phyloP scores from a whole-genome alignment of 169 alveolate species.

The Perkinsus olseni region DNA sequence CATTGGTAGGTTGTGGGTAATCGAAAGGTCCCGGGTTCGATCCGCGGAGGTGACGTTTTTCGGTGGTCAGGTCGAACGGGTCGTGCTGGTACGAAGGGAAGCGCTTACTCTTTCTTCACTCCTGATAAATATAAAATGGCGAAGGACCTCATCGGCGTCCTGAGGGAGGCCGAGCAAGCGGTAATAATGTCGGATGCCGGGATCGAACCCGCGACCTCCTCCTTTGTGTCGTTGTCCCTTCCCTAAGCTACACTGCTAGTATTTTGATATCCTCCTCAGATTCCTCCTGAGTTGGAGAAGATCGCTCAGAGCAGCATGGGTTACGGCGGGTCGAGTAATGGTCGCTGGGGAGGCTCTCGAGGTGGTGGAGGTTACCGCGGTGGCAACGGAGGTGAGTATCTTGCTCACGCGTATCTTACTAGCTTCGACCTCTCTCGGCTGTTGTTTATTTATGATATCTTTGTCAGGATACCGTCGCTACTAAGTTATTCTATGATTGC shows the following conservation, averaged over 20 bases:
- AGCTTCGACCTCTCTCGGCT: too few species aligned
- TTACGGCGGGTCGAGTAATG: slow-evolving; percentile 24
- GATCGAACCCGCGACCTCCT: background rate
- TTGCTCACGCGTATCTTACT: background rate
- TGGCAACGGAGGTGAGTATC: slow-evolving; percentile 18
- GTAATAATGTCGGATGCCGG: slow-evolving; percentile 22
- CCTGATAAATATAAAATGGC: slow-evolving; percentile 78
- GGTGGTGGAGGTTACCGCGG: slow-evolving; percentile 24
- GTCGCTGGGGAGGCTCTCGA: slow-evolving; percentile 24
- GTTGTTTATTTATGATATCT: too few species aligned
- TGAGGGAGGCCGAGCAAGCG: slow-evolving; percentile 82
- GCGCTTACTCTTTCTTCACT: slow-evolving; percentile 84
- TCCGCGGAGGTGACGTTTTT: background rate
- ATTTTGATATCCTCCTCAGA: background rate
- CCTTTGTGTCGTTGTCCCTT: background rate
- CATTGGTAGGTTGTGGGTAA: slow-evolving; percentile 74
- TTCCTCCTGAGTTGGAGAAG: slow-evolving; percentile 8
- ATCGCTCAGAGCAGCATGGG: slow-evolving; percentile 12
- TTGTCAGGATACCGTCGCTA: background rate
- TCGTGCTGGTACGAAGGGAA: slow-evolving; percentile 79
- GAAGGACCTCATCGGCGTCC: slow-evolving; percentile 79
- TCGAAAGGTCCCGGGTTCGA: slow-evolving; percentile 61
- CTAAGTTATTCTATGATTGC: background rate
- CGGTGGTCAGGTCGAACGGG: slow-evolving; percentile 52
- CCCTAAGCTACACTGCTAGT: background rate